phyloP scores from a whole-genome alignment of 352 stramenopile species.

The Phytophthora tubulina region DNA sequence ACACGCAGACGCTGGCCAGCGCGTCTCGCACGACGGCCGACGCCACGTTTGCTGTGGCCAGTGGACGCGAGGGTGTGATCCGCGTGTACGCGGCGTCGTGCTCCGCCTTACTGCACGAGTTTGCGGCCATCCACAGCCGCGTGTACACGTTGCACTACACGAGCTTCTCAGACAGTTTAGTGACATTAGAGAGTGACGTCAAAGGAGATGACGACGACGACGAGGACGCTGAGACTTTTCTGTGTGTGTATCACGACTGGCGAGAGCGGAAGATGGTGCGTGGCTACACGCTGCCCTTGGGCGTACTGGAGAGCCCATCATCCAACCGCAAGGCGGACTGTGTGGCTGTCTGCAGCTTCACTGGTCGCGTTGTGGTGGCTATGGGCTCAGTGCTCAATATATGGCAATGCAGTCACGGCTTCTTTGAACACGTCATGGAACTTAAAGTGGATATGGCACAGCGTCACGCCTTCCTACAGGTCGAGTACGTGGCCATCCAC shows the following conservation, averaged over 20 bases:
- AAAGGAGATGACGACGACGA: slow-evolving; percentile 27
- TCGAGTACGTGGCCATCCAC: slow-evolving; percentile 87
- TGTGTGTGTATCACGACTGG: slow-evolving; percentile 92
- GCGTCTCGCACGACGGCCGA: slow-evolving; percentile 72
- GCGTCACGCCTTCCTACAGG: slow-evolving; percentile 70
- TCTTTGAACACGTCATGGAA: slow-evolving; percentile 92
- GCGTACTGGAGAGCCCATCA: slow-evolving; percentile 67
- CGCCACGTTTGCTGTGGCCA: slow-evolving; percentile 82
- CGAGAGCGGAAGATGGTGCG: slow-evolving; percentile 81
- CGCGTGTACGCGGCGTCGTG: slow-evolving; percentile 85
- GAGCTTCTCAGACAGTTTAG: slow-evolving; percentile 87
- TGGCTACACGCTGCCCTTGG: slow-evolving; percentile 85
- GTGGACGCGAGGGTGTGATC: slow-evolving; percentile 68
- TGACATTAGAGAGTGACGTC: slow-evolving; percentile 82
- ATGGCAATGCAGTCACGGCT: slow-evolving; percentile 86
- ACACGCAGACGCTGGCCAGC: slow-evolving; percentile 61
- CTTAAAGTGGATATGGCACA: slow-evolving; percentile 84
- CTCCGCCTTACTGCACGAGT: slow-evolving; percentile 83
- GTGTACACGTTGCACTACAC: slow-evolving; percentile 85
- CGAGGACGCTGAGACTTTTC: slow-evolving; percentile 76
- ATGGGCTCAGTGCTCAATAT: slow-evolving; percentile 85
- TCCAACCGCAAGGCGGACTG: slow-evolving; percentile 69
- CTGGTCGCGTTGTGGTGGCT: slow-evolving; percentile 77
- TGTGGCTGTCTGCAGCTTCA: slow-evolving; percentile 87
- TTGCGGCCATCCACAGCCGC: slow-evolving; percentile 75